Evolutionary conservation across 129 eudicot genomes (phyloP), one percentile per base, ranked within the genome.

Genomic region (Ambrosia artemisiifolia): DNA sequence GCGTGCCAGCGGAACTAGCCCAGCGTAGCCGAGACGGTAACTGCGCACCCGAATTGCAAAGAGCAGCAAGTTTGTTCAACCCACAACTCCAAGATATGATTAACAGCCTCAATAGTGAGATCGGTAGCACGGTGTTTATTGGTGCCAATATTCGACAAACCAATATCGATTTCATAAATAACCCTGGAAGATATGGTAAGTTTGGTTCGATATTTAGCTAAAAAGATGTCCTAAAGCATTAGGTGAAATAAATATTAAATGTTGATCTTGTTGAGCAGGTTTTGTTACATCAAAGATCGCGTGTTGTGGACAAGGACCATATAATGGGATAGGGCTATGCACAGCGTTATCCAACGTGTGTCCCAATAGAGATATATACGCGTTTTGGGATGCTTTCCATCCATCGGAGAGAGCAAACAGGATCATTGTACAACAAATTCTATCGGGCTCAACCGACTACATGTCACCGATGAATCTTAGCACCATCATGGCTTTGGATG

Each of bases 401-500:
- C 96, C 96, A 9, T 60, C 87, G 10, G 96, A 89, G 67, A 73
- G 33, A 75, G 96, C 96, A 2, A 81, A 87, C 66, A 73, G 79
- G 48, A 12, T 84, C 5, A 86, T 89, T 1, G 92, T 75, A 7
- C 75, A 9, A 32, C 84, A 82, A 59, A 84, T 89, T 7, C 2
- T 89, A 75, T 40, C 42, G 6, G 96, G 96, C 46, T 44, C 89
- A 13, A 40, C 68, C n/a, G 69, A 78, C 12, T 86, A 86, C 76
- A 89, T 89, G 96, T 75, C 78, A 46, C 96, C 96, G n/a, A 89
- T 89, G 96, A 89, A 89, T 59, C 88, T 89, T 63, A 89, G 88
- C 78, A 82, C 92, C 76, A 82, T 89, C 56, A 54, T 89, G 79
- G 85, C 84, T 69, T 50, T 89, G 78, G 91, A 89, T 72, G 76